Evolutionary conservation across 1,284 basidiomycete species (phyloP).

Genomic region (Rhodotorula sp.): DNA sequence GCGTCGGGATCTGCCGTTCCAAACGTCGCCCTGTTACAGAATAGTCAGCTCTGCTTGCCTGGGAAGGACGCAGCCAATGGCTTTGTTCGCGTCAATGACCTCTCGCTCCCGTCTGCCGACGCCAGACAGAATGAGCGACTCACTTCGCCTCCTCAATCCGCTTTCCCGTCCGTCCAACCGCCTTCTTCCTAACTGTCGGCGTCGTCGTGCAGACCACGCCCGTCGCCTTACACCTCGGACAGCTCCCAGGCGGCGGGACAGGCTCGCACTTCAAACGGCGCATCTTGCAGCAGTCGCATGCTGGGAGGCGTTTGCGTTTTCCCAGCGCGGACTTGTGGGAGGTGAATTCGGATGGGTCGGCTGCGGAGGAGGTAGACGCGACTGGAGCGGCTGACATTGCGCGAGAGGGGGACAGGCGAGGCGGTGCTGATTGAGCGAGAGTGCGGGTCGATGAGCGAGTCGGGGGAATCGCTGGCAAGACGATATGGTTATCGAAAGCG

Average conservation of each 20-base stretch:
- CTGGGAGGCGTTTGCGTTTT: slow-evolving; percentile 23
- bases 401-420: no score
- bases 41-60: no score
- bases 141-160: slow-evolving; percentile 34
- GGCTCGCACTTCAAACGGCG: slow-evolving; percentile 29
- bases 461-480: no score
- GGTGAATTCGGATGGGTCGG: no score
- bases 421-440: no score
- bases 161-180: slow-evolving; percentile 21
- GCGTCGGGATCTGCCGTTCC: slow-evolving; percentile 24
- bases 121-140: neutral
- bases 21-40: slow-evolving; percentile 19
- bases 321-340: no score
- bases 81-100: neutral
- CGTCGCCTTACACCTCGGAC: slow-evolving; percentile 26
- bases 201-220: slow-evolving; percentile 33
- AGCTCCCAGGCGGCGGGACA: slow-evolving; percentile 21
- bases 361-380: no score
- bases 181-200: slow-evolving; percentile 25
- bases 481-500: no score
- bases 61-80: neutral
- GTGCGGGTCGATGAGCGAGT: no score
- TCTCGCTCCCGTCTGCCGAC: no score
- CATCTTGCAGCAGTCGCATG: slow-evolving; percentile 33
- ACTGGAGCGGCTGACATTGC: no score